These are phyloP conservation scores for Coemansia sp. DNA, from an alignment of 192 early-diverging fungal species.

Conservation along the genomic window DNA sequence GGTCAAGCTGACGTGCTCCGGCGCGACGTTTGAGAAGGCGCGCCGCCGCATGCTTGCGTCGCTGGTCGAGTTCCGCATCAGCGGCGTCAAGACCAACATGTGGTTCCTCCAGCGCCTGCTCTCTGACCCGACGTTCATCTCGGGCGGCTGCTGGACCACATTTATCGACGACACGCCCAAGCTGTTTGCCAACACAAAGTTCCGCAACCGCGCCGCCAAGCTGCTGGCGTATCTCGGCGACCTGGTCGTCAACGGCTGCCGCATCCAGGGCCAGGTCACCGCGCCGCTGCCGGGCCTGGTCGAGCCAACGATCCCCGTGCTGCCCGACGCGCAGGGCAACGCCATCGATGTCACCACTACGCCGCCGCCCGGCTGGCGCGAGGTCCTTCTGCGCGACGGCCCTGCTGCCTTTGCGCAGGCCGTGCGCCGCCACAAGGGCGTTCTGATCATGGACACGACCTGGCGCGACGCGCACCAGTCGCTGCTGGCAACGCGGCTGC, in stretches of 20 bases:
- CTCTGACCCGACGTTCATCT: constrained; percentile 74
- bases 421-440: constrained; percentile 79
- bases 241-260: constrained; percentile 86
- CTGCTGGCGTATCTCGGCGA: constrained; percentile 88
- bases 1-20: constrained; percentile 86
- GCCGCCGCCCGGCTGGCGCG: constrained; percentile 80
- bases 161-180: constrained; percentile 97
- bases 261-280: constrained; percentile 84
- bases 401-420: constrained; percentile 90
- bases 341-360: constrained; percentile 56
- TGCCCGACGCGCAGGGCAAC: constrained; percentile 52
- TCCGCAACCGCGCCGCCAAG: constrained; percentile 82
- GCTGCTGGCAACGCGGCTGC: constrained; percentile 91
- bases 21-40: constrained; percentile 84
- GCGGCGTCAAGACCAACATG: constrained; percentile 97
- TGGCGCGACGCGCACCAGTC: constrained; percentile 97
- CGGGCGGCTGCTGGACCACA: constrained; percentile 91
- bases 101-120: constrained; percentile 87
- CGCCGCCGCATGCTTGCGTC: constrained; percentile 85
- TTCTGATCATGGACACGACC: constrained; percentile 94
- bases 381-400: constrained; percentile 79
- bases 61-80: constrained; percentile 90
- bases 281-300: constrained; percentile 65
- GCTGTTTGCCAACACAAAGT: constrained; percentile 76
- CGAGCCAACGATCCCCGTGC: constrained; percentile 63